Evolutionary conservation across 176 grass and related monocot species (phyloP).

Genomic region (Themeda triandra): DNA sequence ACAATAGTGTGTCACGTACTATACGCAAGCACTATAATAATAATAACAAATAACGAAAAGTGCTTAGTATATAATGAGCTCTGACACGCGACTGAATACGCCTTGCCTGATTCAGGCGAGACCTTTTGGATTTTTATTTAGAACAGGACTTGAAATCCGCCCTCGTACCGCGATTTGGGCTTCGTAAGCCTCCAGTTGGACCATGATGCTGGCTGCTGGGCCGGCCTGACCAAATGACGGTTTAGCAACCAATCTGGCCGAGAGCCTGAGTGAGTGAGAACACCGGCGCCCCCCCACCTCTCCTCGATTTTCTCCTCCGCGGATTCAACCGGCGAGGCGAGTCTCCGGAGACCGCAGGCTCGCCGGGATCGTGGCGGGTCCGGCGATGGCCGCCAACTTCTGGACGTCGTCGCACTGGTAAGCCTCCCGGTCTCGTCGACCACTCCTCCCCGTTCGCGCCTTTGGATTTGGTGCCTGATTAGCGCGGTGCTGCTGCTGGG

Average conservation of each 20-base stretch:
- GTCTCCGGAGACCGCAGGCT: background rate
- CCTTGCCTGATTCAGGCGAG: no score
- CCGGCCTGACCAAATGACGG: background rate
- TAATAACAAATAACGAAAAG: no score
- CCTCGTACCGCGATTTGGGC: background rate
- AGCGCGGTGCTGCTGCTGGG: background rate
- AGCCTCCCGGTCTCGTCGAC: background rate
- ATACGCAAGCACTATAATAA: no score
- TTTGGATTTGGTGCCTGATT: constrained; percentile 23
- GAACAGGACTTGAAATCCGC: no score
- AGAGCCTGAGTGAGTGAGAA: background rate
- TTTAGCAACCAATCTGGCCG: background rate
- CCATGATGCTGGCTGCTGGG: background rate
- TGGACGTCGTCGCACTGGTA: constrained; percentile 76
- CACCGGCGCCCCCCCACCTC: background rate
- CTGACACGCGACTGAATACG: no score
- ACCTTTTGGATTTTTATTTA: no score
- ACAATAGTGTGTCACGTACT: no score
- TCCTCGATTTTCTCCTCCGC: background rate
- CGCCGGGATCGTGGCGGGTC: constrained; percentile 1
- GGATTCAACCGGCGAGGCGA: constrained; percentile 8
- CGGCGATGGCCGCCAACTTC: constrained; percentile 68
- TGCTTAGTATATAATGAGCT: no score
- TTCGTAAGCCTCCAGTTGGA: background rate
- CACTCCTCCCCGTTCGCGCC: background rate